Conservation (phyloP, 768 basidiomycete genomes). For the Termitomyces sp. region DNA sequence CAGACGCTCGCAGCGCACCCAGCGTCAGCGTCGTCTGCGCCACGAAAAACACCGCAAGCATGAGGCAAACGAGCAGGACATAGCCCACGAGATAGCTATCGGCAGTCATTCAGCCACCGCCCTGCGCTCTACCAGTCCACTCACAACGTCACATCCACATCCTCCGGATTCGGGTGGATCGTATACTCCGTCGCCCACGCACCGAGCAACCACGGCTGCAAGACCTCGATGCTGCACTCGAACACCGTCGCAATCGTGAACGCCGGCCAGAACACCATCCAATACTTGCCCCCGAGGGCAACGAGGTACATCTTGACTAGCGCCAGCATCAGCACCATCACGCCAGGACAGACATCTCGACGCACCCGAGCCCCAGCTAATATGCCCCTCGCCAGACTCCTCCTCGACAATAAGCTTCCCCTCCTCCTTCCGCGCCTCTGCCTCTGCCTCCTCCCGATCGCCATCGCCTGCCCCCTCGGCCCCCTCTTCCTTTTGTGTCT, state of each 20-base stretch:
- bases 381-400: constrained; percentile 54
- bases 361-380: constrained; percentile 42
- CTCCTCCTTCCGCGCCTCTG: constrained; percentile 21
- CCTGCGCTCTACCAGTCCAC: constrained; percentile 15
- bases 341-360: background rate
- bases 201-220: constrained; percentile 39
- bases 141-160: constrained; percentile 27
- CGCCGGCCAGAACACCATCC: constrained; percentile 27
- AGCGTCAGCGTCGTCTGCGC: constrained; percentile 30
- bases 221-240: constrained; percentile 14
- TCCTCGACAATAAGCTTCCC: constrained; percentile 61
- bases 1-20: constrained; percentile 48
- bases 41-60: constrained; percentile 25
- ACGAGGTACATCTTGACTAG: constrained; percentile 30
- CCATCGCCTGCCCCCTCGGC: constrained; percentile 17
- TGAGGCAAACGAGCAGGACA: constrained; percentile 21
- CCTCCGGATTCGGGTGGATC: constrained; percentile 17
- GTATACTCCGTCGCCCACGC: constrained; percentile 38
- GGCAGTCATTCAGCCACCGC: no score
- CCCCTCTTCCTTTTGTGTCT: constrained; percentile 21
- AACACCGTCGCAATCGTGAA: constrained; percentile 18
- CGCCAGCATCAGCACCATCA: background rate
- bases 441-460: constrained; percentile 9
- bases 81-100: constrained; percentile 43
- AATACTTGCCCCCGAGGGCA: constrained; percentile 28